phyloP scores from a whole-genome alignment of 306 rosid species.

The Senna tora region DNA sequence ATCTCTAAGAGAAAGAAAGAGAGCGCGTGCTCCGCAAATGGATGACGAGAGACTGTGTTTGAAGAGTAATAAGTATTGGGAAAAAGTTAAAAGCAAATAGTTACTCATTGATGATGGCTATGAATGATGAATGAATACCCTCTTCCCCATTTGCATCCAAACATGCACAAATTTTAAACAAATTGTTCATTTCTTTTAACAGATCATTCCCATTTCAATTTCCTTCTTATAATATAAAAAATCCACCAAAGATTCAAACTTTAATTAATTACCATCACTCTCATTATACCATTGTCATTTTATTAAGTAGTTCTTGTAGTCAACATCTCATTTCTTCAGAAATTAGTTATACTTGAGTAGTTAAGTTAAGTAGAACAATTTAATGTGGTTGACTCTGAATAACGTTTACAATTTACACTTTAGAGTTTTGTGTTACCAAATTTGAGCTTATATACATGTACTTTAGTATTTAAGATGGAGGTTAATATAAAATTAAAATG shows the following conservation, averaged over 20 bases:
- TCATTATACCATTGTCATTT: background rate
- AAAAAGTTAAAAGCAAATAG: constrained; percentile 49
- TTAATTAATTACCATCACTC: constrained; percentile 1
- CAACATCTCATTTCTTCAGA: background rate
- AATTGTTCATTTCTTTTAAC: background rate
- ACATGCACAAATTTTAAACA: background rate
- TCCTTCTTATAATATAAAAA: background rate
- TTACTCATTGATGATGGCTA: constrained; percentile 40
- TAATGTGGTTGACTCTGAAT: no score
- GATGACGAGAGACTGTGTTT: constrained; percentile 28
- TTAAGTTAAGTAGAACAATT: background rate
- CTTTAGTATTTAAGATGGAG: no score
- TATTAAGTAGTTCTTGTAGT: constrained; percentile 2
- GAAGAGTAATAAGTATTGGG: constrained; percentile 37
- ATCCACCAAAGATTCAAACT: constrained; percentile 3
- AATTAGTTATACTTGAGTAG: background rate
- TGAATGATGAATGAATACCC: constrained; percentile 12
- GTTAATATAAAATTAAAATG: no score
- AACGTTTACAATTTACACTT: no score
- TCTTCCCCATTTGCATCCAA: constrained; percentile 13
- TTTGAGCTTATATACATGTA: no score
- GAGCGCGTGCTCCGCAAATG: constrained; percentile 42
- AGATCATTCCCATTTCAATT: background rate
- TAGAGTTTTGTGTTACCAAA: no score
- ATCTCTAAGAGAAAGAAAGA: background rate